phyloP scores from a whole-genome alignment of 805 yeast genomes.

The Candida railenensis region DNA sequence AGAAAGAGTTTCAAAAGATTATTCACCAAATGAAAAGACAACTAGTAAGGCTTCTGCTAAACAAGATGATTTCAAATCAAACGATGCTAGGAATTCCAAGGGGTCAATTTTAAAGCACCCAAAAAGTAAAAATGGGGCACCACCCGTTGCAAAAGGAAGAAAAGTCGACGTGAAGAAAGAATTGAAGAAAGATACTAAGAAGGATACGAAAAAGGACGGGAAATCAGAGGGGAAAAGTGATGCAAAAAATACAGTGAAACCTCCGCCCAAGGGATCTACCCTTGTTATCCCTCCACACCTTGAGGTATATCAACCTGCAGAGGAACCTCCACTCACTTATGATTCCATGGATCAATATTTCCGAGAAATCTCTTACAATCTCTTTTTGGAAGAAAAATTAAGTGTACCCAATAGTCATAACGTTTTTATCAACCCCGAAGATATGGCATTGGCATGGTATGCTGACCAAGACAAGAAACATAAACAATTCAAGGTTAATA shows the following conservation, averaged over 20 bases:
- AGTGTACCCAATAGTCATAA: constrained; percentile 35
- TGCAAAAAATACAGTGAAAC: background rate
- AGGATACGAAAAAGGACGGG: constrained; percentile 1
- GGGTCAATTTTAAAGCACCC: too few species aligned
- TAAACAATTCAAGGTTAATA: constrained; percentile 39
- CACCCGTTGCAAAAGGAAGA: constrained; percentile 4
- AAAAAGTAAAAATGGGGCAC: too few species aligned
- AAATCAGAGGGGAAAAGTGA: background rate
- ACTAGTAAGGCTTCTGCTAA: too few species aligned
- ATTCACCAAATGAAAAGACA: constrained; percentile 2
- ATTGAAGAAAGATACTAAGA: background rate
- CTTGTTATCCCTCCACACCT: constrained; percentile 25
- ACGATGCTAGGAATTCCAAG: too few species aligned
- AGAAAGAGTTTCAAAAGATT: too few species aligned
- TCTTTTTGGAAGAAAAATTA: constrained; percentile 60
- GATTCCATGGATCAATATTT: constrained; percentile 52
- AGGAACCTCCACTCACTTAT: constrained; percentile 45
- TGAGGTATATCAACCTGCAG: constrained; percentile 29
- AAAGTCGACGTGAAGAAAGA: constrained; percentile 5
- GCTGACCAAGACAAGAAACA: constrained; percentile 42
- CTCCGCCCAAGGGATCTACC: background rate
- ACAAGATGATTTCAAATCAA: too few species aligned
- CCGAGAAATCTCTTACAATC: constrained; percentile 57
- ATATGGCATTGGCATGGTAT: constrained; percentile 53
- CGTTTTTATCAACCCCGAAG: constrained; percentile 32